Evolutionary conservation across 352 stramenopile species (phyloP), one percentile per base, ranked within the genome.

Genomic region (Globisporangium yorkense): DNA sequence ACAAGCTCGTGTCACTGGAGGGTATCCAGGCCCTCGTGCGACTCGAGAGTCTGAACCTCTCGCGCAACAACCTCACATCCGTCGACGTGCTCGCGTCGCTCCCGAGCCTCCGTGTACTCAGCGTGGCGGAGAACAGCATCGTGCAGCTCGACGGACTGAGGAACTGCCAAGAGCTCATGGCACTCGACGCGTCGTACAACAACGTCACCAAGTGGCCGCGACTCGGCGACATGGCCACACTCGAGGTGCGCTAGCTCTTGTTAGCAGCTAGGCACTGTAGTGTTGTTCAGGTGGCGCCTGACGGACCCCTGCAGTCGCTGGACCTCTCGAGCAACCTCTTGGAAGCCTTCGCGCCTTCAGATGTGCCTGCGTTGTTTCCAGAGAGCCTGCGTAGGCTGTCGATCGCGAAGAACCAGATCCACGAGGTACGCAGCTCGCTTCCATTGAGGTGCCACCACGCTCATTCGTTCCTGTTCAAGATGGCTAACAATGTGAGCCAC

Each of bases 321-420:
- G 77, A 88, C 54, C 58, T 89, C 24, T 87, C 77, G 9, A 76
- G 76, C 59, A 89, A 89, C 47, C 58, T 75, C 43, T 67, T 89
- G 2, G 61, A 67, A 24, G 56, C 66, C 0, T 76, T 84, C 31
- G 59, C 69, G 15, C 61, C 73, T 0, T 65, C 61, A 0, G 24
- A 54, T 2, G 67, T 64, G 7, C 27, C 51, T 8, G 61, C 54
- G 1, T 39, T 80, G 13, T 84, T 89, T 21, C 77, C 77, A 15
- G 43, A 57, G 0, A 66, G 33, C 13, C 61, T 89, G 31, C 72
- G 67, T 10, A 68, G 72, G 39, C 61, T 89, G 5, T 72, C 74
- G 7, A 70, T 88, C 21, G 66, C 68, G 5, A 77, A 78, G 51
- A 89, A 89, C 60, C 67, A 83, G 58, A 84, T 89, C 33, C 66